Evolutionary conservation across 1,284 basidiomycete genomes (phyloP).

Genomic region (Meira miltonrushii): DNA sequence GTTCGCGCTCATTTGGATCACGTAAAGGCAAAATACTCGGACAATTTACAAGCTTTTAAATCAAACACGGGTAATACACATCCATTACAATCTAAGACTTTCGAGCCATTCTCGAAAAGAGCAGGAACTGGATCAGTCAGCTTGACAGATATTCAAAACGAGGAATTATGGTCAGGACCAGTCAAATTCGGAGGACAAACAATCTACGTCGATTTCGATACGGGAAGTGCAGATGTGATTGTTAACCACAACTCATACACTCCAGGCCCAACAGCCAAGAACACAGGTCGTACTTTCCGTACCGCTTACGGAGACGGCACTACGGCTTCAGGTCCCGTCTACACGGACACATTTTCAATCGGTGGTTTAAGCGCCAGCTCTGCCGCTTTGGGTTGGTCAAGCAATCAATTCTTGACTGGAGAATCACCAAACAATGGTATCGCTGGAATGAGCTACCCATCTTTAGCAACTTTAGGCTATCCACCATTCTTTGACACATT

Average conservation of each 20-base stretch:
- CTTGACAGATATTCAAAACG: slow-evolving; percentile 32
- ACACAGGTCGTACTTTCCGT: slow-evolving; percentile 53
- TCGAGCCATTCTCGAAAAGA: too few species aligned
- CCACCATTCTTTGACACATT: slow-evolving; percentile 35
- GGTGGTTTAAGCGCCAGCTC: slow-evolving; percentile 47
- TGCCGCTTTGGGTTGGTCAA: slow-evolving; percentile 53
- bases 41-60: slow-evolving; percentile 31
- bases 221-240: slow-evolving; percentile 40
- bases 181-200: slow-evolving; percentile 40
- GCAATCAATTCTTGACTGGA: slow-evolving; percentile 34
- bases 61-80: slow-evolving; percentile 39
- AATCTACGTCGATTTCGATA: slow-evolving; percentile 48
- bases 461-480: slow-evolving; percentile 14
- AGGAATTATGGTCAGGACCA: slow-evolving; percentile 42
- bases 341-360: slow-evolving; percentile 57
- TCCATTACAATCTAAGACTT: slow-evolving; percentile 13
- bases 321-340: slow-evolving; percentile 58
- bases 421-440: slow-evolving; percentile 46
- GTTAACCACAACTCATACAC: slow-evolving; percentile 41
- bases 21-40: slow-evolving; percentile 32
- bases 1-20: slow-evolving; percentile 25
- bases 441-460: slow-evolving; percentile 52
- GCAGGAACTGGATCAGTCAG: slow-evolving; percentile 21
- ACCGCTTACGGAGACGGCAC: slow-evolving; percentile 62
- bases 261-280: slow-evolving; percentile 31